Conservation (phyloP, 169 alveolate genomes). For the Pseudocohnilembus persalinus region DNA sequence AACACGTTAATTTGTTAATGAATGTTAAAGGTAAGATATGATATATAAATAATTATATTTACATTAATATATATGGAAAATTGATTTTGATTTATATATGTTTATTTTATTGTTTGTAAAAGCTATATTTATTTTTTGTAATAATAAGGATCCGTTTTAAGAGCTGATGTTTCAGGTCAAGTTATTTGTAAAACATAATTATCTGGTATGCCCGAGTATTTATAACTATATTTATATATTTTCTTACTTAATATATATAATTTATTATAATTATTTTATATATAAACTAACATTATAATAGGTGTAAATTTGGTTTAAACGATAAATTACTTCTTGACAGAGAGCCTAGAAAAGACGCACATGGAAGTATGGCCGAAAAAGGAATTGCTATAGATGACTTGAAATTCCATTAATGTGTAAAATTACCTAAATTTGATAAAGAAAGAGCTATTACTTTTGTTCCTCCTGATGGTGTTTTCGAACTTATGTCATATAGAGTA, state of each 20-base stretch:
- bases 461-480: constrained; percentile 94
- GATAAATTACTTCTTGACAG: constrained; percentile 82
- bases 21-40: constrained; percentile 67
- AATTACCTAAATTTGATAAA: constrained; percentile 86
- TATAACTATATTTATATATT: too few relatives aligned
- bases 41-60: too few relatives aligned
- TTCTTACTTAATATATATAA: too few relatives aligned
- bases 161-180: constrained; percentile 89
- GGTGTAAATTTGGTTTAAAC: constrained; percentile 89
- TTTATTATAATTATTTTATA: too few relatives aligned
- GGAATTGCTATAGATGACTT: constrained; percentile 86
- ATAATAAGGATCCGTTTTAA: constrained; percentile 31
- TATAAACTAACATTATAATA: background rate
- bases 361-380: constrained; percentile 46
- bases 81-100: too few relatives aligned
- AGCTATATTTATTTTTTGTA: too few relatives aligned
- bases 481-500: constrained; percentile 84
- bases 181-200: constrained; percentile 80
- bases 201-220: constrained; percentile 87
- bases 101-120: too few relatives aligned
- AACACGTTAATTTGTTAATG: constrained; percentile 85
- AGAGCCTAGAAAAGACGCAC: constrained; percentile 47
- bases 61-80: too few relatives aligned
- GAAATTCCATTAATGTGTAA: constrained; percentile 91
- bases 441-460: constrained; percentile 92